These are phyloP conservation scores for Rhazya stricta DNA, from an alignment of 257 asterid species.

Conservation along the genomic window DNA sequence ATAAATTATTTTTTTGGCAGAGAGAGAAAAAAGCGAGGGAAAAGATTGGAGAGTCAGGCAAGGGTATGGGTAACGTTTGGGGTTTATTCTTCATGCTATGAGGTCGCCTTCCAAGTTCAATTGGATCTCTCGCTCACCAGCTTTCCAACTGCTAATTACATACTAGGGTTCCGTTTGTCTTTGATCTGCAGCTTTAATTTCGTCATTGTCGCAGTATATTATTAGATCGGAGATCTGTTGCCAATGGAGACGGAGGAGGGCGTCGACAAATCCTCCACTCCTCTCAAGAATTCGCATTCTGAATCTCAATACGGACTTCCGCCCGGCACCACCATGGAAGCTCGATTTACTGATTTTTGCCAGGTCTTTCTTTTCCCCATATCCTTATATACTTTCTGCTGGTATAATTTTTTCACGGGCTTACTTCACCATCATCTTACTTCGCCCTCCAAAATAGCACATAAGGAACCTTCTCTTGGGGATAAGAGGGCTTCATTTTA, in stretches of 20 bases:
- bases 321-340: slow-evolving; percentile 34
- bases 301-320: slow-evolving; percentile 24
- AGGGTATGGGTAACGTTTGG: background rate
- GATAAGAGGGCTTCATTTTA: background rate
- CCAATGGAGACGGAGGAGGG: slow-evolving; percentile 13
- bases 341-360: slow-evolving; percentile 65
- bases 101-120: background rate
- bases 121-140: background rate
- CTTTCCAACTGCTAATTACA: background rate
- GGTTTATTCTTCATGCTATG: background rate
- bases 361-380: slow-evolving; percentile 40
- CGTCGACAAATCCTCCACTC: slow-evolving; percentile 11
- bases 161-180: background rate
- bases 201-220: background rate
- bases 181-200: background rate
- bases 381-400: background rate
- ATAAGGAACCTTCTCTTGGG: no score
- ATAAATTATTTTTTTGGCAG: background rate
- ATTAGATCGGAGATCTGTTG: slow-evolving; percentile 1
- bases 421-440: background rate
- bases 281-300: slow-evolving; percentile 12
- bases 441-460: no score
- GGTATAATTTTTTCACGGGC: background rate
- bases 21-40: background rate
- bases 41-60: background rate